phyloP scores from a whole-genome alignment of 306 rosid genomes.

The Phaseolus lunatus region DNA sequence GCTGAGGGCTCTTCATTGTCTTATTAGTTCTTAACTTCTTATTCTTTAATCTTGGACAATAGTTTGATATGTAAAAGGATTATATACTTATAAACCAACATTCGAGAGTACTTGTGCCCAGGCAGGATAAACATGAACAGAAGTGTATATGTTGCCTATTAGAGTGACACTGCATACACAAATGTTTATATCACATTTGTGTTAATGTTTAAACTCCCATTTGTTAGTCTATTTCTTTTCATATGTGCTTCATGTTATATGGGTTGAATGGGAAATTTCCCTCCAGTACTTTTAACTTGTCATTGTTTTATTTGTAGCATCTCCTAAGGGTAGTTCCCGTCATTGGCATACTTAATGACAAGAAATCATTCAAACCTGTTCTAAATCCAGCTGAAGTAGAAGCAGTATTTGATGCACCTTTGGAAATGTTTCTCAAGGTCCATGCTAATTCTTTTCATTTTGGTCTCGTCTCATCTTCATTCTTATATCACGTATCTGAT shows the following conservation, averaged over 20 bases:
- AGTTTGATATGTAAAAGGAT: neutral
- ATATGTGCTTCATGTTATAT: slow-evolving; percentile 30
- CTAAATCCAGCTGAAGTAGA: slow-evolving; percentile 91
- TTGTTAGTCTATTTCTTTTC: slow-evolving; percentile 35
- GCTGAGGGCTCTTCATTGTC: slow-evolving; percentile 1
- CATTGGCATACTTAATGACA: slow-evolving; percentile 82
- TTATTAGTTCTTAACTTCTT: neutral
- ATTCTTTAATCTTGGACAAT: slow-evolving; percentile 11
- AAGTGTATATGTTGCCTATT: slow-evolving; percentile 8
- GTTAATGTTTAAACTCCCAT: slow-evolving; percentile 5
- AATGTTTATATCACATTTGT: neutral
- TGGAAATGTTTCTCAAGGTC: slow-evolving; percentile 97
- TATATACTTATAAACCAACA: neutral
- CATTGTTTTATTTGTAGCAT: slow-evolving; percentile 64
- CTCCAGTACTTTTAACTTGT: slow-evolving; percentile 21
- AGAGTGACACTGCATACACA: slow-evolving; percentile 10
- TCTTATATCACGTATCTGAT: slow-evolving; percentile 21
- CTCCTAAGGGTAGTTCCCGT: slow-evolving; percentile 91
- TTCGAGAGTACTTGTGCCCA: neutral
- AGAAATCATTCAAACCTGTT: slow-evolving; percentile 71
- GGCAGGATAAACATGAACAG: neutral
- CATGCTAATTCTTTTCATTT: slow-evolving; percentile 15
- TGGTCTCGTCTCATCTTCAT: neutral
- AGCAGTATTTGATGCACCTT: slow-evolving; percentile 85
- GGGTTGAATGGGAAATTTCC: slow-evolving; percentile 3